These are phyloP conservation scores for Corymbia maculata DNA, from an alignment of 345 rosid genomes.

Conservation along the genomic window DNA sequence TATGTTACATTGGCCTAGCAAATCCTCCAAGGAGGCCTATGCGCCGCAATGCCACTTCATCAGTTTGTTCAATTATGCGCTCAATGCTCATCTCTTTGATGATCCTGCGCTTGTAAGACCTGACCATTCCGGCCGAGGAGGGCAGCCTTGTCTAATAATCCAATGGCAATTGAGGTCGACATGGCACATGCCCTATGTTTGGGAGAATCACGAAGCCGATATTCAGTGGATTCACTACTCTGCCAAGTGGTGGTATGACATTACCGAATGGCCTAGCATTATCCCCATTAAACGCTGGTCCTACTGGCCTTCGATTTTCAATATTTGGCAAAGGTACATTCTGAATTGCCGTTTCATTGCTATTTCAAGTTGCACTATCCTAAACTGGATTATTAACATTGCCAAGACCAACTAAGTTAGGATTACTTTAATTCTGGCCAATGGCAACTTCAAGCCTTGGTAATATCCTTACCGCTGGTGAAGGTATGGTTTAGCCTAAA, in stretches of 20 bases:
- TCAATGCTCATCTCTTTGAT: neutral
- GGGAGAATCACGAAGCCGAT: accelerated
- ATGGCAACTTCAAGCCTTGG: no score
- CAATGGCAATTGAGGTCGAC: neutral
- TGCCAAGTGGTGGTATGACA: neutral
- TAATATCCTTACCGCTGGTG: no score
- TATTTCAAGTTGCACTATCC: no score
- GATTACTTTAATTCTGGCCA: no score
- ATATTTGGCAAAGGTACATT: neutral
- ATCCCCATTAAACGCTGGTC: neutral
- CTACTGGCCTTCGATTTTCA: neutral
- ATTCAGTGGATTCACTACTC: neutral
- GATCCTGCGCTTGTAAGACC: neutral
- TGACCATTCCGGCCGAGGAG: neutral
- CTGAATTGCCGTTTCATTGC: neutral
- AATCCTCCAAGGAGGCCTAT: neutral
- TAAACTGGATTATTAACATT: no score
- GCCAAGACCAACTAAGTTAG: no score
- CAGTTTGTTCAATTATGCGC: neutral
- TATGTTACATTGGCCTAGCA: neutral
- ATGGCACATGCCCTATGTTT: neutral
- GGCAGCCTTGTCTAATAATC: neutral
- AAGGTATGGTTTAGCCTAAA: no score
- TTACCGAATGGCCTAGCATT: neutral
- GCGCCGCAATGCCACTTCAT: neutral